Conservation (phyloP, 2,329 filamentous ascomycete species). For the Sordariomycetes sp. region DNA sequence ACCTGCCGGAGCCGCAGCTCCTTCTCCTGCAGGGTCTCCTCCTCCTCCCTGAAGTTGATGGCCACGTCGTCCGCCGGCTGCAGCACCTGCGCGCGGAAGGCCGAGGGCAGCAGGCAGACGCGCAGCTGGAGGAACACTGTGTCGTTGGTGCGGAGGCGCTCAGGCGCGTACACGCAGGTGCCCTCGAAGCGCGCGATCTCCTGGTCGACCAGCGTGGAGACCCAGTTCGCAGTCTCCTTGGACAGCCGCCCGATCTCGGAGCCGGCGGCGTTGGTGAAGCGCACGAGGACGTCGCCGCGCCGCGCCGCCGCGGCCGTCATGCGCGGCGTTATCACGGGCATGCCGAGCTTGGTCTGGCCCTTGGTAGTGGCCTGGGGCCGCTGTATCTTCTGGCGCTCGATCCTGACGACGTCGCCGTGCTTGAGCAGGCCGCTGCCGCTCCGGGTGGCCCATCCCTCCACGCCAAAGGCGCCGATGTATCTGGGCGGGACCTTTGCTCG, state of each 20-base stretch:
- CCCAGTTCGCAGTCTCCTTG: conserved; percentile 82
- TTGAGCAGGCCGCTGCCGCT: conserved; percentile 67
- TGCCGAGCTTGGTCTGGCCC: conserved; percentile 26
- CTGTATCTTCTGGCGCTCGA: conserved; percentile 75
- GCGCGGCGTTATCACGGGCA: conserved; percentile 19
- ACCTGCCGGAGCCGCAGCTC: conserved; percentile 76
- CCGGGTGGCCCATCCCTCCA: conserved; percentile 81
- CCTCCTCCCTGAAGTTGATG: conserved; percentile 68
- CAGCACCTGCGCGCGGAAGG: conserved; percentile 46
- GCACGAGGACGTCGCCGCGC: conserved; percentile 76
- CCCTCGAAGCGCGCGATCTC: conserved; percentile 81
- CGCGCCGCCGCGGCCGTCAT: conserved; percentile 43
- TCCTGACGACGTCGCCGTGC: conserved; percentile 73
- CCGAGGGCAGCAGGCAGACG: conserved; percentile 62
- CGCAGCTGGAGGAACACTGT: conserved; percentile 85
- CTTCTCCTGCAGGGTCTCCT: conserved; percentile 78
- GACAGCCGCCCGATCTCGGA: conserved; percentile 79
- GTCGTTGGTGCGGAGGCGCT: conserved; percentile 77
- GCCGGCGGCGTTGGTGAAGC: conserved; percentile 72
- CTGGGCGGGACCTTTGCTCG: conserved; percentile 22
- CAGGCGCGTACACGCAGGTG: conserved; percentile 79
- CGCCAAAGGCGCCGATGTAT: conserved; percentile 88
- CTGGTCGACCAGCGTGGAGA: conserved; percentile 85
- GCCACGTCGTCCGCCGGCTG: conserved; percentile 30
- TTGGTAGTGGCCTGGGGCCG: conserved; percentile 32